A percentile compares a stretch with the other conserved stretches of the same genome.
phyloP scores from a whole-genome alignment of 495 filamentous ascomycete genomes.

The Penicillium simplicissimum region DNA sequence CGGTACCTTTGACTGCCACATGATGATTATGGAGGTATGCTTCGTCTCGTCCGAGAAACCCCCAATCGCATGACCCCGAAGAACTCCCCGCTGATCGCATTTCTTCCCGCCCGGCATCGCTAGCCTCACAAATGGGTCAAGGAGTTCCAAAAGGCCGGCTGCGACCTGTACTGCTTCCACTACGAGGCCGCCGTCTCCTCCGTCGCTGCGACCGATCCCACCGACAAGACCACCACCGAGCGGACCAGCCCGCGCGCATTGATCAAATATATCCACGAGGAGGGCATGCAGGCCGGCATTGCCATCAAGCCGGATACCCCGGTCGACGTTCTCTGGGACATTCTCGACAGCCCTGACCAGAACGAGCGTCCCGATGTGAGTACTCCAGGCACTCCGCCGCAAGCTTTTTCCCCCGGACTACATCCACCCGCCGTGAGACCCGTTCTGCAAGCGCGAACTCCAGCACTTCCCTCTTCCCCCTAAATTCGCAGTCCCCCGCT shows the following conservation, averaged over 20 bases:
- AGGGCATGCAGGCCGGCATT: conserved; percentile 87
- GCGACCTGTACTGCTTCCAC: conserved; percentile 99
- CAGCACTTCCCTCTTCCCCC: not conserved
- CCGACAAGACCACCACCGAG: conserved; percentile 58
- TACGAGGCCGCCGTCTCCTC: conserved; percentile 92
- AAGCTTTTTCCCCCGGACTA: not conserved
- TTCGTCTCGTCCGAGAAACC: not conserved
- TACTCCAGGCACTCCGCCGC: not conserved
- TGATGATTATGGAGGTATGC: conserved; percentile 96
- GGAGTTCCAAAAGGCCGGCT: conserved; percentile 90
- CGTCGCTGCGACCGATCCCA: conserved; percentile 78
- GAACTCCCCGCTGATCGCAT: not conserved
- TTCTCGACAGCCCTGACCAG: conserved; percentile 69
- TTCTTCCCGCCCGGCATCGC: not conserved
- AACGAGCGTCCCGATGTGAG: conserved; percentile 88
- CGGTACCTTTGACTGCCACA: conserved; percentile 98
- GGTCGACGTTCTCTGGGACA: conserved; percentile 87
- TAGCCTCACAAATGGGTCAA: conserved; percentile 97
- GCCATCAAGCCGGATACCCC: conserved; percentile 92
- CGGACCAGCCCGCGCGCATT: conserved; percentile 80
- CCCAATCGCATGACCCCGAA: not conserved
- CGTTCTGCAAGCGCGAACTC: not conserved
- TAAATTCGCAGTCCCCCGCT: not conserved
- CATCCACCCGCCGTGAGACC: not conserved
- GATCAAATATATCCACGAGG: conserved; percentile 84